A percentile compares a stretch with the other conserved stretches of the same genome.
phyloP scores from a whole-genome alignment of 2,329 filamentous ascomycete genomes.

The Pseudogymnoascus sp. region DNA sequence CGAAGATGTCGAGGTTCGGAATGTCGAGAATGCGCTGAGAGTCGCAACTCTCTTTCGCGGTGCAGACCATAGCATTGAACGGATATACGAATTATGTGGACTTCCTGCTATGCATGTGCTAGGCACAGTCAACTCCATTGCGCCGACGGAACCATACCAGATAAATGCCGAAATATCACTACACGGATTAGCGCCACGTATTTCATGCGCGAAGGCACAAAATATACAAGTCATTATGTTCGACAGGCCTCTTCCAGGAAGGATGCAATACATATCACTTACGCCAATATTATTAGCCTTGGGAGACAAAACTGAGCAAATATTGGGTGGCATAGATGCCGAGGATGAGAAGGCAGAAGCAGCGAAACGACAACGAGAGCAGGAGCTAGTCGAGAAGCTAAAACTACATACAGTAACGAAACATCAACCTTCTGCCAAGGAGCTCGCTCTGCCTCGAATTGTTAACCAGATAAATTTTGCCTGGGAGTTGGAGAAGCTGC shows the following conservation, averaged over 20 bases:
- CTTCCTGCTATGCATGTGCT: conserved; percentile 77
- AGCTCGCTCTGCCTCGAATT: conserved; percentile 70
- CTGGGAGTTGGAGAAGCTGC: conserved; percentile 73
- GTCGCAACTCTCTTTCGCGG: conserved; percentile 76
- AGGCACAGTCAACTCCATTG: conserved; percentile 65
- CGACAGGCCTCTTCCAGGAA: conserved; percentile 71
- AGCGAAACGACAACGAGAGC: conserved; percentile 49
- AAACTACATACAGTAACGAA: conserved; percentile 78
- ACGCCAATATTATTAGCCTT: conserved; percentile 81
- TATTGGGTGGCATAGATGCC: conserved; percentile 53
- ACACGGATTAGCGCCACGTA: conserved; percentile 51
- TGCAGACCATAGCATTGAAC: conserved; percentile 67
- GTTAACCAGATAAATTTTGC: conserved; percentile 95
- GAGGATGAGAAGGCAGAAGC: conserved; percentile 62
- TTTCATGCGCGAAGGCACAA: conserved; percentile 63
- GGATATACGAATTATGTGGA: conserved; percentile 79
- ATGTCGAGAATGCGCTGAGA: conserved; percentile 81
- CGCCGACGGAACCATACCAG: conserved; percentile 58
- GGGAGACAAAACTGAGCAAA: conserved; percentile 54
- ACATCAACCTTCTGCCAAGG: conserved; percentile 70
- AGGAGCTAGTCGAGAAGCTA: conserved; percentile 72
- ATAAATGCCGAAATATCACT: conserved; percentile 45
- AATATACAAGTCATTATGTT: conserved; percentile 86
- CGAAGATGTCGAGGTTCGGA: conserved; percentile 72
- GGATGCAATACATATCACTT: conserved; percentile 95